These are phyloP conservation scores for Penicillium sp. DNA, from an alignment of 2,329 filamentous ascomycete genomes.

Conservation along the genomic window DNA sequence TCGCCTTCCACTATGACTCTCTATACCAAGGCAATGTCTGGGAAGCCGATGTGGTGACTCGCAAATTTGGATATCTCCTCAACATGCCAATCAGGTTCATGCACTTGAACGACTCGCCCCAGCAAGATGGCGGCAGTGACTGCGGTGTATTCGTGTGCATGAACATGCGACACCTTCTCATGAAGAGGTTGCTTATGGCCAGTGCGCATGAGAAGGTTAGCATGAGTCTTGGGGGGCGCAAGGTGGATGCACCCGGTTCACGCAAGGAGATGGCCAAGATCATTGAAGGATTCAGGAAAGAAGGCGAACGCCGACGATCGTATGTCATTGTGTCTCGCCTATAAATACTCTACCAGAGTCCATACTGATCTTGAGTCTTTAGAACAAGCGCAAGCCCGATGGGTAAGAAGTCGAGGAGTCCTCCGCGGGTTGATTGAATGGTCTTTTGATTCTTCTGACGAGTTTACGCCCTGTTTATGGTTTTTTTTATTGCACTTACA, in stretches of 20 bases:
- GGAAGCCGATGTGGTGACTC: conserved; percentile 70
- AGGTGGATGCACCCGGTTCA: conserved; percentile 76
- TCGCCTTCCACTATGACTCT: conserved; percentile 96
- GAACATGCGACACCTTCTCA: conserved; percentile 88
- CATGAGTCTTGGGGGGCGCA: conserved; percentile 87
- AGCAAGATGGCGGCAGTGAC: conserved; percentile 90
- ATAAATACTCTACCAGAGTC: not conserved
- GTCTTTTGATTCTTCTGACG: conserved; percentile 1
- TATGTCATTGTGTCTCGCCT: conserved; percentile 51
- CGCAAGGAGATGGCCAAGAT: conserved; percentile 90
- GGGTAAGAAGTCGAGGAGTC: conserved; percentile 27
- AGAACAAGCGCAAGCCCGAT: conserved; percentile 25
- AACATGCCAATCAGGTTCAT: conserved; percentile 69
- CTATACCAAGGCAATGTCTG: conserved; percentile 73
- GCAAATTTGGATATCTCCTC: conserved; percentile 70
- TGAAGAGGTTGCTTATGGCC: conserved; percentile 78
- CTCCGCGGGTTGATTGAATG: conserved; percentile 25
- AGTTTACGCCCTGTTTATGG: conserved; percentile 16
- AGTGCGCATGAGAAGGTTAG: conserved; percentile 83
- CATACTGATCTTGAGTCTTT: not conserved
- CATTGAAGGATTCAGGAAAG: conserved; percentile 82
- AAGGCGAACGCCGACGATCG: conserved; percentile 82
- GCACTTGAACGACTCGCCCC: conserved; percentile 80
- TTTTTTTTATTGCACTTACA: conserved; percentile 13
- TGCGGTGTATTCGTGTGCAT: conserved; percentile 97